Evolutionary conservation across 108 stramenopile genomes (phyloP), one percentile per base, ranked within the genome.

Genomic region (Skeletonema marinoi): DNA sequence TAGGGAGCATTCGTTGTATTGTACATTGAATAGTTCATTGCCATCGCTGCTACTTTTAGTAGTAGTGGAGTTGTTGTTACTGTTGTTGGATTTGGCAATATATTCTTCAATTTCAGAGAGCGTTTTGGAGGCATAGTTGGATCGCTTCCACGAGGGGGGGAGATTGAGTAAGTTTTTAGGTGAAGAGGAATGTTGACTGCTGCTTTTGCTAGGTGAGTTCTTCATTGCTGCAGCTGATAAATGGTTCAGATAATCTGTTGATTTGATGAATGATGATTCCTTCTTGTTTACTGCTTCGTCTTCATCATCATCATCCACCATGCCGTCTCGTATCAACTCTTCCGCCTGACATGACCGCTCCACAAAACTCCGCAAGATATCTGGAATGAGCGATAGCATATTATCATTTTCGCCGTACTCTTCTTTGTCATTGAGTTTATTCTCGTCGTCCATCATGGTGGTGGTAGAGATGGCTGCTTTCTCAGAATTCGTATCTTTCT

Each of bases 1-100:
- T 21, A 86, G 12, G 0, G 85, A 83, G 30, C 85, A 86, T 71
- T 86, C 82, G 32, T 86, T 86, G 69, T 86, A 86, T 32, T 63
- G 39, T 14, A 80, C 46, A 19, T 74, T 54, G 21, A 83, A 51
- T 17, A 62, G 8, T 30, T 62, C 16, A 51, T 42, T n/a, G 0
- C 63, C 1, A 14, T 35, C 38, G 4, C 4, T 35, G 9, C 41
- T 9, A 4, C 2, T 8, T 17, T 2, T 19, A 35, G 17, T 32
- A 36, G 17, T n/a, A n/a, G n/a, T n/a, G n/a, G n/a, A n/a, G n/a
- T n/a, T 35, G 8, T 13, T 32, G 6, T 7, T 42, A 17, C 3
- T 5, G 17, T 5, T 38, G 17, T 17, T 29, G 2, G 58, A 66
- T 25, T 73, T 39, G 10, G 60, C 10, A 32, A 68, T 50, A n/a